Evolutionary conservation across 2,329 filamentous ascomycete species (phyloP).

Genomic region (Dothistroma septosporum): DNA sequence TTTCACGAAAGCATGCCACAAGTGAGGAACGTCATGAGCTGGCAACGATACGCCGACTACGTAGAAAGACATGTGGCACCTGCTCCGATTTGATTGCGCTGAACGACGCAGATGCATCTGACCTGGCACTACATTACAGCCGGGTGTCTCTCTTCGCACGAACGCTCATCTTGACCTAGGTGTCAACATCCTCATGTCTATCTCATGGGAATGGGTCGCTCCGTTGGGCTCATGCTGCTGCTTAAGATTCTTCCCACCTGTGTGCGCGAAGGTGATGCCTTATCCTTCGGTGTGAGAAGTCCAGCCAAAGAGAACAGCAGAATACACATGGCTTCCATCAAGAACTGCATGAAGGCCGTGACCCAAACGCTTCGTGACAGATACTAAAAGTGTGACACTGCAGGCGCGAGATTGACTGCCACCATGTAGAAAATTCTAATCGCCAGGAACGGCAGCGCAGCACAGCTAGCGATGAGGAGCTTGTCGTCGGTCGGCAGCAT

Average conservation of each 20-base stretch:
- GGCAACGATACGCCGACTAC: not conserved
- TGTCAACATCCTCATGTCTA: too few species aligned
- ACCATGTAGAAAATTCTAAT: constrained; percentile 37
- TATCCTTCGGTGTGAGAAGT: constrained; percentile 18
- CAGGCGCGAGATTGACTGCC: constrained; percentile 17
- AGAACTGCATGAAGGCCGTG: constrained; percentile 27
- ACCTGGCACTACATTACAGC: too few species aligned
- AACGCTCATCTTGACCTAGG: too few species aligned
- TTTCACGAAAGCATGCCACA: constrained; percentile 22
- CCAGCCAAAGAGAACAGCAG: constrained; percentile 23
- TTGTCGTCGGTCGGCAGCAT: constrained; percentile 14
- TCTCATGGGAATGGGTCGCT: too few species aligned
- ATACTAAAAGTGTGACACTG: constrained; percentile 21
- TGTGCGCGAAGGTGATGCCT: not conserved
- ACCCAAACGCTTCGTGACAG: constrained; percentile 19
- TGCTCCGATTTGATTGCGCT: too few species aligned
- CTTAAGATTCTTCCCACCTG: not conserved
- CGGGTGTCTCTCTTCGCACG: too few species aligned
- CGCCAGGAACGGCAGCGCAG: constrained; percentile 29
- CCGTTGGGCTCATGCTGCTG: not conserved
- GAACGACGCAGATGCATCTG: too few species aligned
- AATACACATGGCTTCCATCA: constrained; percentile 27
- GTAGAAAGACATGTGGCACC: not conserved
- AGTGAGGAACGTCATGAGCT: constrained; percentile 2
- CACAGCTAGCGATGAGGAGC: constrained; percentile 25